Conservation (phyloP, 352 stramenopile species). For the Phytophthora quininea region DNA sequence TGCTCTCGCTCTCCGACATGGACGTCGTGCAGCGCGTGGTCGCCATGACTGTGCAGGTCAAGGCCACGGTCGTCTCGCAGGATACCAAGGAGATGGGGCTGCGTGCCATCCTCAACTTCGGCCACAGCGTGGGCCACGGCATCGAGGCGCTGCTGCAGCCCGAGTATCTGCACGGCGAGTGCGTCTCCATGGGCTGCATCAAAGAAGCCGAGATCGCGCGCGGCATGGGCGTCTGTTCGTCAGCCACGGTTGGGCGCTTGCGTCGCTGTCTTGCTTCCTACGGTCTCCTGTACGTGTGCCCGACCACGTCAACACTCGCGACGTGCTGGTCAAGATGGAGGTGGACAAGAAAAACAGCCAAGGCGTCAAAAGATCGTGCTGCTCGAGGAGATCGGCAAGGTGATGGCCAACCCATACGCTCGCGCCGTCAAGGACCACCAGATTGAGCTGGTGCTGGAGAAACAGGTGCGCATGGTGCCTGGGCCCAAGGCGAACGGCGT, state of each 20-base stretch:
- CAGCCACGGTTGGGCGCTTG: slow-evolving; percentile 71
- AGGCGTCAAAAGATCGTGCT: slow-evolving; percentile 85
- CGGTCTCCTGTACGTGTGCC: slow-evolving; percentile 70
- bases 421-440: slow-evolving; percentile 72
- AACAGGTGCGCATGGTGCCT: slow-evolving; percentile 69
- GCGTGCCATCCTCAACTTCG: slow-evolving; percentile 97
- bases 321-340: slow-evolving; percentile 86
- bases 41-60: slow-evolving; percentile 87
- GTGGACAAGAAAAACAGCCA: slow-evolving; percentile 89
- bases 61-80: slow-evolving; percentile 94
- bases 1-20: slow-evolving; percentile 69
- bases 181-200: slow-evolving; percentile 96
- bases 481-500: slow-evolving; percentile 48
- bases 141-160: slow-evolving; percentile 97
- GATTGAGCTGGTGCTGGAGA: slow-evolving; percentile 82
- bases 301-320: slow-evolving; percentile 53
- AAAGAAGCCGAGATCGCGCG: slow-evolving; percentile 96
- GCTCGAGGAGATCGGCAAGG: slow-evolving; percentile 72
- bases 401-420: slow-evolving; percentile 72
- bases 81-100: slow-evolving; percentile 96
- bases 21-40: slow-evolving; percentile 71
- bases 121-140: slow-evolving; percentile 98
- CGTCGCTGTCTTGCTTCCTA: slow-evolving; percentile 74
- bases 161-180: slow-evolving; percentile 97
- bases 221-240: slow-evolving; percentile 74